phyloP scores from a whole-genome alignment of 2,329 filamentous ascomycete species.

The Talaromyces sp. region DNA sequence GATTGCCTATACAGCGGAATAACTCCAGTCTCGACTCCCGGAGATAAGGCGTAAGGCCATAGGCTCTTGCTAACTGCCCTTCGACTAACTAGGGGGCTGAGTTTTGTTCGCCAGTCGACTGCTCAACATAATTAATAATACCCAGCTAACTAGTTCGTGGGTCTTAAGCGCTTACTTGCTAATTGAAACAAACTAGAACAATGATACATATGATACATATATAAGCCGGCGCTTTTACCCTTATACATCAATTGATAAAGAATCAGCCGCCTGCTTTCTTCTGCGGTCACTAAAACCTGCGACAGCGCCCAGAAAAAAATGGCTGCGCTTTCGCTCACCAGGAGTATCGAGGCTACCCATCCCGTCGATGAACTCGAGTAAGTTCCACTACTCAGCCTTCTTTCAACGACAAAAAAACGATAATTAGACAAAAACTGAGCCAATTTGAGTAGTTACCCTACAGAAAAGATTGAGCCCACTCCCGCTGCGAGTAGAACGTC shows the following conservation, averaged over 20 bases:
- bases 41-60: not conserved
- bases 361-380: not conserved
- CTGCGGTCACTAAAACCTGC: not conserved
- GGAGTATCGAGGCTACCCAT: not conserved
- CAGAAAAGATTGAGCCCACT: not conserved
- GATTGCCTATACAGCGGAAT: no score
- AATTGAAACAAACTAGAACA: not conserved
- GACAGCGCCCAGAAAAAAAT: not conserved
- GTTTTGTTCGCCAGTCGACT: not conserved
- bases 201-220: not conserved
- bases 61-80: no score
- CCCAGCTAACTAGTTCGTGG: not conserved
- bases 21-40: not conserved
- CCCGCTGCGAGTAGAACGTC: not conserved
- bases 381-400: not conserved
- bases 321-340: not conserved
- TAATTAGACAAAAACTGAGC: not conserved
- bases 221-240: not conserved
- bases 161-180: not conserved
- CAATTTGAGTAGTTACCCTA: not conserved
- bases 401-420: not conserved
- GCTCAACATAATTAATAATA: not conserved
- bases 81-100: no score
- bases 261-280: not conserved
- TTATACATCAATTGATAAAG: not conserved